These are phyloP conservation scores for Graphium sp. DNA, from an alignment of 2,329 filamentous ascomycete genomes.

Conservation along the genomic window DNA sequence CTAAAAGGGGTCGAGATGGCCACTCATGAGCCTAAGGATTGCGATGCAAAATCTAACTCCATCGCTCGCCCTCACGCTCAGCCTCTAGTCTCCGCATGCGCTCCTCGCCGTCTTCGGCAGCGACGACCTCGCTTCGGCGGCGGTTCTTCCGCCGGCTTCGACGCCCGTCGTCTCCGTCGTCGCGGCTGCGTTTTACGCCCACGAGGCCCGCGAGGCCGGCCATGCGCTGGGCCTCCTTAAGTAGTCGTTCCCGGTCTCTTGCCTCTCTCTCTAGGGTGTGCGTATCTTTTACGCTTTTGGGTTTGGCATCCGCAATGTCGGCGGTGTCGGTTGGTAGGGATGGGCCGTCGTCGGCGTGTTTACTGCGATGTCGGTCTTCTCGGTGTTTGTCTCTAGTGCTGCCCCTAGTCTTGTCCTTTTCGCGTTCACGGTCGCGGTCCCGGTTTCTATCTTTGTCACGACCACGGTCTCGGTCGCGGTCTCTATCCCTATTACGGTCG, in stretches of 20 bases:
- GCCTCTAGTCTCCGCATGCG: conserved; percentile 38
- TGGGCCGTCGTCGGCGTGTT: conserved; percentile 8
- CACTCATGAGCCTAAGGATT: not conserved
- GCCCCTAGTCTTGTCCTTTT: conserved; percentile 12
- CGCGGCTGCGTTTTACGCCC: conserved; percentile 31
- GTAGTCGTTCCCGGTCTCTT: conserved; percentile 45
- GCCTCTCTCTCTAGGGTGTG: conserved; percentile 55
- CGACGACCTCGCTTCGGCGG: conserved; percentile 29
- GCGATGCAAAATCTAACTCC: conserved; percentile 16
- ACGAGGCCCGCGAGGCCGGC: conserved; percentile 30
- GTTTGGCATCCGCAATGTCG: conserved; percentile 12
- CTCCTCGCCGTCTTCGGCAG: conserved; percentile 30
- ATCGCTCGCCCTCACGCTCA: conserved; percentile 38
- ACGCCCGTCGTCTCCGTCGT: conserved; percentile 19
- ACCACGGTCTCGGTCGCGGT: conserved; percentile 20
- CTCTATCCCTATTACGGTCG: conserved; percentile 20
- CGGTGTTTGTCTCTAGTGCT: conserved; percentile 14
- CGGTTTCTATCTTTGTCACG: conserved; percentile 17
- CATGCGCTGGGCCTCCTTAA: conserved; percentile 53
- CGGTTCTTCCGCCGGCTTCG: conserved; percentile 18
- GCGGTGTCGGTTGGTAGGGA: conserved; percentile 8
- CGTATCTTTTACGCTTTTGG: conserved; percentile 25
- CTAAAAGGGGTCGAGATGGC: no score
- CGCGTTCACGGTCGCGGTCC: conserved; percentile 13
- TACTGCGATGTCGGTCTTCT: conserved; percentile 20